These are phyloP conservation scores for Glycine latifolia DNA, from an alignment of 306 rosid species.

Conservation along the genomic window DNA sequence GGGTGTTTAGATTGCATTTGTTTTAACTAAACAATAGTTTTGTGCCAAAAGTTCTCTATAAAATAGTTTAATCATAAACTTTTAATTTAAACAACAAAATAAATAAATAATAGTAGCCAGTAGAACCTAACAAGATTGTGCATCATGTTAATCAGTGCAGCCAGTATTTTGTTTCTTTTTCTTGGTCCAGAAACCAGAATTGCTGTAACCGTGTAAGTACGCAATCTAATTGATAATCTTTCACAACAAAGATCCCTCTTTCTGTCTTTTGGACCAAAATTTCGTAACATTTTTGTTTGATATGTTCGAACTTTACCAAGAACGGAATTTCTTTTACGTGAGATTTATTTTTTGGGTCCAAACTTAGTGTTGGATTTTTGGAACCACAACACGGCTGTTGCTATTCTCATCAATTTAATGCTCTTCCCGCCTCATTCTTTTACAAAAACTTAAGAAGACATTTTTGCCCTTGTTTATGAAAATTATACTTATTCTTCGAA, in stretches of 20 bases:
- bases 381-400: too few relatives aligned
- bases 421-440: too few relatives aligned
- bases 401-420: too few relatives aligned
- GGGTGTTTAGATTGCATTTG: neutral
- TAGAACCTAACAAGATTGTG: neutral
- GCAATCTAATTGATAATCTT: neutral
- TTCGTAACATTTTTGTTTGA: neutral
- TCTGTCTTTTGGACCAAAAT: neutral
- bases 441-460: too few relatives aligned
- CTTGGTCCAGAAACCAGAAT: neutral
- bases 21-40: neutral
- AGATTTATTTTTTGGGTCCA: neutral
- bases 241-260: neutral
- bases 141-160: neutral
- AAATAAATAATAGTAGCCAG: neutral
- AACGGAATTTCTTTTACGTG: neutral
- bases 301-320: neutral
- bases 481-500: too few relatives aligned
- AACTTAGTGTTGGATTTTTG: neutral
- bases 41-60: neutral
- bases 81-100: neutral
- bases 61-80: neutral
- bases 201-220: neutral
- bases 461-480: too few relatives aligned
- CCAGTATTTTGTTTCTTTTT: conserved; percentile 20